Base-by-base conservation (phyloP, 352 stramenopile genomes). In the Globisporangium paddicum region DNA sequence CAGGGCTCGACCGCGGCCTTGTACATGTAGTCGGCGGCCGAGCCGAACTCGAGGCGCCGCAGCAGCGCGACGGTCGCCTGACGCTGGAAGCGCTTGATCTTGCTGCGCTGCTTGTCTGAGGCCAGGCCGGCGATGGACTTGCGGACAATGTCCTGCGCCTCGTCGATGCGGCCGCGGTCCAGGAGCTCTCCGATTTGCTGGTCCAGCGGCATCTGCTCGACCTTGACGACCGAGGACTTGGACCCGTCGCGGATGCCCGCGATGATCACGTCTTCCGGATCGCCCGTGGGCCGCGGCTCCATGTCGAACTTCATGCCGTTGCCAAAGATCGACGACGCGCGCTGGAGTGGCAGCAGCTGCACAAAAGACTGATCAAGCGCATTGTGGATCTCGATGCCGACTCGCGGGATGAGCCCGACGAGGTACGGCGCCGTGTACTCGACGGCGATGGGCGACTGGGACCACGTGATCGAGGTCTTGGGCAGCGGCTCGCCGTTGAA, bases 251-350 rank as follows among this genome's bases (percentile, higher is more conserved):
- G 73, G 16, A 90, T 70, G 9, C 83, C 86, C 7, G 90, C 79
- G 32, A 95, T 69, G 38, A 95, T 66, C 10, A 93, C 77, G 49
- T 95, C 86, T 54, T 95, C 86, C 3, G 67, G 73, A 49, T 95
- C 86, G 34, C 80, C 82, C 25, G 66, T 80, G 11, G 73, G 79
- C 21, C 86, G 73, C 2, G 86, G 86, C 26, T 93, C 83, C 86
- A 95, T 95, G 62, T 95, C 83, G 66, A 83, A 95, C 67, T 95
- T 95, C 86, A 95, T 95, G n/a, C 86, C 86, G 62, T 95, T 95
- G 44, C 77, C 75, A 64, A 95, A 95, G 63, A 95, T 90, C 21
- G 77, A 86, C 8, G 75, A 73, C 5, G 73, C 85, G 21, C 77
- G 72, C 25, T 73, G 69, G 8, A 95, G 66, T 13, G 83, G 66